Conservation (phyloP, 305 asterid species). For the Fraxinus angustifolia region DNA sequence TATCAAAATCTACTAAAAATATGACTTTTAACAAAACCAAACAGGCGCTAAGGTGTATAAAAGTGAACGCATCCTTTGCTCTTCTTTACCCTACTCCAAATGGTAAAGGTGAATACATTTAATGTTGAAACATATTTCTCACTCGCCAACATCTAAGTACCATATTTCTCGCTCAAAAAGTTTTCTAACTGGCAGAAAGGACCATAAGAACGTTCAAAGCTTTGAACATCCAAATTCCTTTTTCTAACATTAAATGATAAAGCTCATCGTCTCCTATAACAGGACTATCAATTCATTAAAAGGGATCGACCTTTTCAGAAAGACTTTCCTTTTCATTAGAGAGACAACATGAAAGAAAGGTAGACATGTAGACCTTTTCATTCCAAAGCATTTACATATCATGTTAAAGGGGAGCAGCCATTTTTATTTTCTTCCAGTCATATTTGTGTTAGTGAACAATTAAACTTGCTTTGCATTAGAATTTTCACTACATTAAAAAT, state of each 20-base stretch:
- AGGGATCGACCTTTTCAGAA: not conserved
- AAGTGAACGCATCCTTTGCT: not conserved
- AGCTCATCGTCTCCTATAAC: not conserved
- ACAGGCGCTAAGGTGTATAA: not conserved
- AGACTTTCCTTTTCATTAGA: not conserved
- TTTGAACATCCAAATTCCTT: not conserved
- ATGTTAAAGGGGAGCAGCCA: not conserved
- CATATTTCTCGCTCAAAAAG: too few relatives aligned
- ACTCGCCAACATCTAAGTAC: not conserved
- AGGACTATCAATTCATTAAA: not conserved
- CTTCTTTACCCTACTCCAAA: not conserved
- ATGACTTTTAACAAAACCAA: not conserved
- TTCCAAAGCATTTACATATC: not conserved
- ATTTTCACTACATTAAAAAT: not conserved
- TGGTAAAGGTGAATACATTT: not conserved
- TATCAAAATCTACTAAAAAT: not conserved
- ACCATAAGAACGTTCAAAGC: not conserved
- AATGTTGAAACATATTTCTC: not conserved
- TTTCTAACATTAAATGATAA: not conserved
- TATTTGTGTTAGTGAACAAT: not conserved
- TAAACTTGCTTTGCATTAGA: not conserved
- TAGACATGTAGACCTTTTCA: not conserved
- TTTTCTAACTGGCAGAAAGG: not conserved
- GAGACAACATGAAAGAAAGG: not conserved
- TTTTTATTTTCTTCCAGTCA: not conserved